Evolutionary conservation across 1,284 basidiomycete genomes (phyloP), one percentile per base, ranked within the genome.

Genomic region (Apiotrichum siamense): DNA sequence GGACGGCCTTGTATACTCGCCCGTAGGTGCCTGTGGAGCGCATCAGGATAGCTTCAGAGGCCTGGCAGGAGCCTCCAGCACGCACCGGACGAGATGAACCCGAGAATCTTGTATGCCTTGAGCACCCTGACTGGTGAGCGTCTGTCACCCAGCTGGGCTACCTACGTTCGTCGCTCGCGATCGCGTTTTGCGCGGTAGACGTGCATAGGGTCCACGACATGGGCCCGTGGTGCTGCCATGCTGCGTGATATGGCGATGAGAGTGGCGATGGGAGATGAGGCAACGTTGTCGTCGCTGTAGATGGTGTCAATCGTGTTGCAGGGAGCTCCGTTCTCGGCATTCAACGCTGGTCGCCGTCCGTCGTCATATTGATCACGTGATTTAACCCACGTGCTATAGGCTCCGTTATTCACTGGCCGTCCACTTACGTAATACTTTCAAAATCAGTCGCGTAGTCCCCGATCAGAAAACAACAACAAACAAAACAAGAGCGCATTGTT

Each of bases 21-120:
- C 96, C 96, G 66, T 98, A 99, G 0, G 96, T 99, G 18, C 94
- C 94, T 36, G 47, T 52, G n/a, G n/a, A n/a, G n/a, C n/a, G n/a
- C 38, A 58, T 42, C 18, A 32, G 3, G n/a, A 1, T 11, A 33
- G 7, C 11, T 11, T 24, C 5, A 47, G 2, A 15, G 15, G 29
- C n/a, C n/a, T n/a, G 29, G 29, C 10, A 31, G 29, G 15, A 31
- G 29, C 17, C n/a, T 11, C 0, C 1, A 20, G 13, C 12, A 51
- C 62, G 42, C 23, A 70, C 73, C 73, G 4, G 91, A 94, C 9
- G 91, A 96, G 61, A 99, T 91, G 76, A 98, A 99, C 9, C 96
- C 96, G 4, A 96, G 79, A 60, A 98, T 96, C 51, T 81, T 79
- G 76, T 98, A 98, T 69, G 87, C 89, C 47, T 83, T 83, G 12